phyloP scores from a whole-genome alignment of 2,329 filamentous ascomycete species.

The Monilinia polystroma region DNA sequence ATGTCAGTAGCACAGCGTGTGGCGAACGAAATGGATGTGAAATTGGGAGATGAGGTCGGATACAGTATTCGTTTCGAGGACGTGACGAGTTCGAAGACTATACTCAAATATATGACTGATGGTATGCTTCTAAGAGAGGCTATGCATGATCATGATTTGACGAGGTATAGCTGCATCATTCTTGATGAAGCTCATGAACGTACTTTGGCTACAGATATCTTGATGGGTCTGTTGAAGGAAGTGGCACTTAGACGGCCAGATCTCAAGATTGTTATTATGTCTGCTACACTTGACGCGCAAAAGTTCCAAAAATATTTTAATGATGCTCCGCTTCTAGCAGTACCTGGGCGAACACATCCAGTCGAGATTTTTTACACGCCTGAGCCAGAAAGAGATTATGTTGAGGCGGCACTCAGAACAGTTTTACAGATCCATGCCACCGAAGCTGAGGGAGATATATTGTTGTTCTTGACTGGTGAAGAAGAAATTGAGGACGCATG shows the following conservation, averaged over 20 bases:
- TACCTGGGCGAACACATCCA: slow-evolving; percentile 91
- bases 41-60: slow-evolving; percentile 89
- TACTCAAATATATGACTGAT: slow-evolving; percentile 99
- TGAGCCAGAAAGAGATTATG: slow-evolving; percentile 93
- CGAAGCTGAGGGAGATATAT: slow-evolving; percentile 86
- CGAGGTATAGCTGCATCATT: slow-evolving; percentile 94
- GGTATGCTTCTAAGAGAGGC: slow-evolving; percentile 97
- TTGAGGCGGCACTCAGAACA: slow-evolving; percentile 90
- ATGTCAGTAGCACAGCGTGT: slow-evolving; percentile 99
- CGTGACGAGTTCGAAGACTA: slow-evolving; percentile 80
- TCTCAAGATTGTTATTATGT: slow-evolving; percentile 98
- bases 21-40: slow-evolving; percentile 92
- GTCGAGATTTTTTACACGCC: slow-evolving; percentile 99
- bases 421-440: slow-evolving; percentile 95
- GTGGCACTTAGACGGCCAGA: slow-evolving; percentile 79
- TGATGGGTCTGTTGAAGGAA: slow-evolving; percentile 95
- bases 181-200: slow-evolving; percentile 98
- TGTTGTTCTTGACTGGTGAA: slow-evolving; percentile 94
- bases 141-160: slow-evolving; percentile 91
- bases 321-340: slow-evolving; percentile 86
- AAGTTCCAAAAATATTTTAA: slow-evolving; percentile 99
- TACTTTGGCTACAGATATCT: slow-evolving; percentile 92
- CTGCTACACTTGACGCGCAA: slow-evolving; percentile 92
- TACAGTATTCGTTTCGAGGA: slow-evolving; percentile 99
- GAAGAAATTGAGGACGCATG: slow-evolving; percentile 98